A percentile compares a stretch with the other conserved stretches of the same genome.
Evolutionary conservation across 78 protist species (phyloP).

Genomic region (Polysphondylium violaceum): DNA sequence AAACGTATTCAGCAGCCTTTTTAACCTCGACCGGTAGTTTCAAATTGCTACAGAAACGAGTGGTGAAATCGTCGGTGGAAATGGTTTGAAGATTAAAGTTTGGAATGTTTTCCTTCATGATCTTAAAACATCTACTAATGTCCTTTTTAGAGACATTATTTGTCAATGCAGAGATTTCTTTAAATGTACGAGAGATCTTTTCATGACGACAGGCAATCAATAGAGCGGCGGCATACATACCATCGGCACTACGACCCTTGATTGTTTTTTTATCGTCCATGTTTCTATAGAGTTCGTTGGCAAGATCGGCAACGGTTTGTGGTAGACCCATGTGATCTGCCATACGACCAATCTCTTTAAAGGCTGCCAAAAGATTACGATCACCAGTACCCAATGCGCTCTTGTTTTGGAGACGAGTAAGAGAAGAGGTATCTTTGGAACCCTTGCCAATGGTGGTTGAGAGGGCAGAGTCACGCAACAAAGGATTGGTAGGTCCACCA

Average conservation of each 20-base stretch:
- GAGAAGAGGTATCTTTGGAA: conserved; percentile 42
- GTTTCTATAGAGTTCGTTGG: conserved; percentile 44
- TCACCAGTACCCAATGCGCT: conserved; percentile 64
- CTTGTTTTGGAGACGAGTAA: conserved; percentile 51
- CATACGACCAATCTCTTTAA: conserved; percentile 68
- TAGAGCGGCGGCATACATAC: conserved; percentile 57
- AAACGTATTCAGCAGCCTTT: conserved; percentile 50
- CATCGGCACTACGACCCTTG: conserved; percentile 56
- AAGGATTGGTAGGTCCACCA: conserved; percentile 75
- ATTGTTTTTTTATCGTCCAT: conserved; percentile 62
- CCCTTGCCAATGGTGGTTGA: conserved; percentile 74
- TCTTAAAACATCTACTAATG: conserved; percentile 35
- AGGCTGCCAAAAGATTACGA: conserved; percentile 47
- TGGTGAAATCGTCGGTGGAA: conserved; percentile 61
- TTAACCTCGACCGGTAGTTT: conserved; percentile 60
- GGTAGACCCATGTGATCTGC: conserved; percentile 66
- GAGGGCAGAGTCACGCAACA: conserved; percentile 48
- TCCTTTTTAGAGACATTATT: conserved; percentile 61
- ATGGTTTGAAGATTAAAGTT: conserved; percentile 36
- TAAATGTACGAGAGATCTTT: conserved; percentile 46
- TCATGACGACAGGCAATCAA: conserved; percentile 61
- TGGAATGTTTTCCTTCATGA: conserved; percentile 44
- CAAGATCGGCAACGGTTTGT: conserved; percentile 47
- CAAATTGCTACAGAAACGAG: conserved; percentile 56
- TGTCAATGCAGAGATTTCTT: conserved; percentile 53